Base-by-base conservation (phyloP, 768 basidiomycete genomes). In the Boletus eberwhitei region DNA sequence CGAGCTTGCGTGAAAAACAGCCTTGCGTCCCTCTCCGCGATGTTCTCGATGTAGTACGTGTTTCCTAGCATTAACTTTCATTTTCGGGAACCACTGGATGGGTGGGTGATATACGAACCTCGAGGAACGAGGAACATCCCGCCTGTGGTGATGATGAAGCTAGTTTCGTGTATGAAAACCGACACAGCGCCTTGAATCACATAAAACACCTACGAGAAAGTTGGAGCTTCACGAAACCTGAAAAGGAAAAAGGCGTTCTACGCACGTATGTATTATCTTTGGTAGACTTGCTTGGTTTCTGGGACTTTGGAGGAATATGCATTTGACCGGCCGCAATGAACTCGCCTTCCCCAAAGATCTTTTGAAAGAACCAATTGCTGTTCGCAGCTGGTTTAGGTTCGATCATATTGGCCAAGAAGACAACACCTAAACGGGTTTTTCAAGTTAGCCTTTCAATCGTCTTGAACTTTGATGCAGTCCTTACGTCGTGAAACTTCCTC, bases 251-350 rank as follows among this genome's bases (percentile, higher is more conserved):
- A 31, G 3, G 5, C n/a, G 6, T 39, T 35, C 22, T 9, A 77
- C 90, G 60, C 58, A 93, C 92, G 67, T 90, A 95, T 24, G 91
- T 91, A 61, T 98, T 99, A 64, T 98, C 97, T 66, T 90, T 94
- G 2, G 93, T 84, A 22, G 82, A 80, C 68, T 98, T 98, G 55
- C 81, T 84, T 14, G 90, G 89, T 71, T 99, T 99, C 56, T 81
- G 77, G n/a, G 82, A 81, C 8, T 81, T 76, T 1, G 88, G 83
- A 5, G 93, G 93, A 38, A 98, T 88, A 50, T 81, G 77, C 42
- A 98, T 77, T 58, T 93, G 84, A 0, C 97, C 97, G 31, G 92
- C 88, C 1, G 94, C 96, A 55, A 98, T 84, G 67, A 91, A 98
- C 42, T 90, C 85, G 43, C 85, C 90, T 58, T 98, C 96, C 26